These are phyloP conservation scores for Cyclotella choctawhatcheeana DNA, from an alignment of 108 stramenopile species.

Conservation along the genomic window DNA sequence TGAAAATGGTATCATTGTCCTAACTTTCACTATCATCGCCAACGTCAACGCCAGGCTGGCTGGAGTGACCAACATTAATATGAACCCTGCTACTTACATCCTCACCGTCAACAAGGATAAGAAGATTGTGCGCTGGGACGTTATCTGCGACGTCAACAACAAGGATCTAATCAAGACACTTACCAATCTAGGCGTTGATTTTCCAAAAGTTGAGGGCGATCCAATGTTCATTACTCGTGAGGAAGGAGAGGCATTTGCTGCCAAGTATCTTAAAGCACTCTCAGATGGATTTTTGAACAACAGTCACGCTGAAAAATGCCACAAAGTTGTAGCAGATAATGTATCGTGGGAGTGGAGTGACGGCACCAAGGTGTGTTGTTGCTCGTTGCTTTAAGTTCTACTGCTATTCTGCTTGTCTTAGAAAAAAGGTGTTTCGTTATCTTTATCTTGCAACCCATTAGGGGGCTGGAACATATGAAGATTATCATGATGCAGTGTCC, in stretches of 20 bases:
- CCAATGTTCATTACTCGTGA: constrained; percentile 7
- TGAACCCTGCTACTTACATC: neutral
- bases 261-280: neutral
- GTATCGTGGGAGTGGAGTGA: constrained; percentile 16
- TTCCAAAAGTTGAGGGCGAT: neutral
- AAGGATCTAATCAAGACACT: neutral
- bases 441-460: neutral
- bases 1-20: neutral
- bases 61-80: neutral
- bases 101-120: constrained; percentile 4
- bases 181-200: constrained; percentile 2
- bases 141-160: neutral
- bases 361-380: constrained; percentile 12
- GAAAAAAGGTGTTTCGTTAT: too few relatives aligned
- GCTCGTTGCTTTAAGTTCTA: neutral
- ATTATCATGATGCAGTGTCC: neutral
- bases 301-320: constrained; percentile 9
- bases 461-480: constrained; percentile 8
- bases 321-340: neutral
- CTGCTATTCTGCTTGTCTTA: neutral
- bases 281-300: constrained; percentile 11
- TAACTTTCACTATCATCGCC: neutral
- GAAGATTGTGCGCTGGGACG: constrained; percentile 1
- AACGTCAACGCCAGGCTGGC: neutral
- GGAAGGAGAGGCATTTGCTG: constrained; percentile 13